Percentiles rank a stretch among this genome's conserved stretches.
phyloP scores from a whole-genome alignment of 345 rosid genomes.

The Populus nigra region DNA sequence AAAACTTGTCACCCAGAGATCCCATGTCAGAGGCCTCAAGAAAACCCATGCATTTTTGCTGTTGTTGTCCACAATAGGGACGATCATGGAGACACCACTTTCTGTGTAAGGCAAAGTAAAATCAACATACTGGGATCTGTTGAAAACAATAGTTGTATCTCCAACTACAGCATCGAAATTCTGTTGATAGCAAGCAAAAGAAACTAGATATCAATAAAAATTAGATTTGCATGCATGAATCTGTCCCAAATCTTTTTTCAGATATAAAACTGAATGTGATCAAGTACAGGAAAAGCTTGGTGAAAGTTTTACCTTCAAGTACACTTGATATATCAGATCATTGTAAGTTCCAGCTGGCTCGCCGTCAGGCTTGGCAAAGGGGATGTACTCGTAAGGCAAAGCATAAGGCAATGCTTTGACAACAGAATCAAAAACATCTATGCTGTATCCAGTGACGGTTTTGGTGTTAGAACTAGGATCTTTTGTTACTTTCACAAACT shows the following conservation, averaged over 20 bases:
- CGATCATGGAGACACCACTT: constrained; percentile 64
- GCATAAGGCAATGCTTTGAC: constrained; percentile 74
- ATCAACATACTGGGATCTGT: constrained; percentile 35
- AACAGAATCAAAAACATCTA: constrained; percentile 70
- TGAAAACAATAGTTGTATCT: constrained; percentile 48
- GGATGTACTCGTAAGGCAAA: constrained; percentile 52
- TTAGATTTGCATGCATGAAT: too few relatives aligned
- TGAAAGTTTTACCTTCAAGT: constrained; percentile 31
- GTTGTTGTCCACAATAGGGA: constrained; percentile 36
- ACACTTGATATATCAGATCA: constrained; percentile 44
- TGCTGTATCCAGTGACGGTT: constrained; percentile 57
- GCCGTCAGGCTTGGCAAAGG: constrained; percentile 38
- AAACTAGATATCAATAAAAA: too few relatives aligned
- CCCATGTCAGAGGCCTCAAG: constrained; percentile 53
- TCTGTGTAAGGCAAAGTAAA: constrained; percentile 55
- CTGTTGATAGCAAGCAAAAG: constrained; percentile 20
- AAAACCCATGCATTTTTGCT: constrained; percentile 56
- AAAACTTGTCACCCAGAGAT: constrained; percentile 44
- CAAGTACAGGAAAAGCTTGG: too few relatives aligned
- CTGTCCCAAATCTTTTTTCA: too few relatives aligned
- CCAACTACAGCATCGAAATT: constrained; percentile 56
- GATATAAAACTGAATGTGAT: too few relatives aligned
- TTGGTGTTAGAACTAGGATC: constrained; percentile 20
- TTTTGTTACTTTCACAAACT: constrained; percentile 37
- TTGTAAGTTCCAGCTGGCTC: constrained; percentile 22